Base-by-base conservation (phyloP, 768 basidiomycete genomes). In the Chalciporus pseudorubinellus region DNA sequence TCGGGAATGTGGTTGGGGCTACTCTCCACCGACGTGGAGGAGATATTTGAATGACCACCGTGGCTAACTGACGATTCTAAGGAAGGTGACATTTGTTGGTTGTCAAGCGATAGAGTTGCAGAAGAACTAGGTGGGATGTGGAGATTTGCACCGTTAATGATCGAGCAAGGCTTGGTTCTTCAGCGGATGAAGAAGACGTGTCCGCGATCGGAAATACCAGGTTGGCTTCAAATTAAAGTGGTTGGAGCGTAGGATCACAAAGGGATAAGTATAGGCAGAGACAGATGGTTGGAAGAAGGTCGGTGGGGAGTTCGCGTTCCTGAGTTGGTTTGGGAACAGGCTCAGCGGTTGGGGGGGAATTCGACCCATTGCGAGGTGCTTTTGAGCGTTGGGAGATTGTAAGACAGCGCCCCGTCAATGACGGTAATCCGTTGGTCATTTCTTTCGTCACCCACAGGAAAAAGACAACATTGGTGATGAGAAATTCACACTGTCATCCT, bases 61-160 rank as follows among this genome's bases (percentile, higher is more conserved):
- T 38, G 44, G 44, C 16, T 19, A 9, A 51, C 48, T 12, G 50
- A 39, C 12, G 52, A 45, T 44, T 41, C 68, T 28, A 53, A 57
- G 57, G 64, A 65, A 66, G 68, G 62, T 8, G 65, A 53, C 60
- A 69, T 67, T 58, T 60, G 60, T 56, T 70, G 67, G 67, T 70
- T 21, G 65, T 65, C 65, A 69, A 39, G 66, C 46, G 58, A 34
- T 57, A 51, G 61, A 57, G 52, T 53, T 59, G 64, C 57, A 65
- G 56, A 57, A 56, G 53, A 18, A 26, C 28, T 28, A 47, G 26
- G 5, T 45, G n/a, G 38, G 53, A 53, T 2, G 58, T 43, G 55
- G 59, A 38, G 67, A 69, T 70, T 67, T 69, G 67, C 67, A 70
- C 46, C 16, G 34, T 28, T 52, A 40, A 42, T 56, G 62, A 55